Base-by-base conservation (phyloP, 352 stramenopile genomes). In the Globisporangium radiosum region DNA sequence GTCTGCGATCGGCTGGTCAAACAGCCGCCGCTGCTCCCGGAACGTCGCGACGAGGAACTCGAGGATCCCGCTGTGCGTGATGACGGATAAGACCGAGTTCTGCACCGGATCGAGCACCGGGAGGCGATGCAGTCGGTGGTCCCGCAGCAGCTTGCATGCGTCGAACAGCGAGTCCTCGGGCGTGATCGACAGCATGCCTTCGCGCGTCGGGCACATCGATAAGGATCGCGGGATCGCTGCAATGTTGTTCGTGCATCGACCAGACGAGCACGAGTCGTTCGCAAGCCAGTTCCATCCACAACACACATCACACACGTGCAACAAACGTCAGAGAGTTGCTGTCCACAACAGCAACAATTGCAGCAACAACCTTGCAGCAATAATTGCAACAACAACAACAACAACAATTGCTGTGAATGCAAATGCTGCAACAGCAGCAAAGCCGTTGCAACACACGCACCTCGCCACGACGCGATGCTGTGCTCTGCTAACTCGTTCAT, bases 21-120 rank as follows among this genome's bases (percentile, higher is more conserved):
- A 99, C 55, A 99, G 78, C 62, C 96, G 83, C 65, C 94, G 83
- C 75, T 98, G 92, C 73, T 99, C 96, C 54, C 96, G 88, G 72
- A 99, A 98, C 58, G 94, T 96, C 50, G 92, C 96, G 17, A 99
- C 96, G 43, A 99, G 78, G 71, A 97, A 97, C 73, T 98, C 92
- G 64, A 98, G 80, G 72, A 98, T 95, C 63, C 81, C 85, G 68
- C 82, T 89, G 75, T 98, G 96, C 45, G 90, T 98, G 61, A 98
- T 85, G 65, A 96, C 93, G 52, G 89, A 87, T 60, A 98, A 85
- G 52, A 98, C 90, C 67, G 89, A 91, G 75, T 90, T 98, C 71
- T 98, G 92, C 47, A 87, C 79, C 45, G 91, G 86, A 61, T 98
- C 90, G 63, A 98, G 70, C 71, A 98, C 87, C n/a, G 94, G 93